phyloP scores from a whole-genome alignment of 2,329 filamentous ascomycete species.

The Claviceps fusiformis region DNA sequence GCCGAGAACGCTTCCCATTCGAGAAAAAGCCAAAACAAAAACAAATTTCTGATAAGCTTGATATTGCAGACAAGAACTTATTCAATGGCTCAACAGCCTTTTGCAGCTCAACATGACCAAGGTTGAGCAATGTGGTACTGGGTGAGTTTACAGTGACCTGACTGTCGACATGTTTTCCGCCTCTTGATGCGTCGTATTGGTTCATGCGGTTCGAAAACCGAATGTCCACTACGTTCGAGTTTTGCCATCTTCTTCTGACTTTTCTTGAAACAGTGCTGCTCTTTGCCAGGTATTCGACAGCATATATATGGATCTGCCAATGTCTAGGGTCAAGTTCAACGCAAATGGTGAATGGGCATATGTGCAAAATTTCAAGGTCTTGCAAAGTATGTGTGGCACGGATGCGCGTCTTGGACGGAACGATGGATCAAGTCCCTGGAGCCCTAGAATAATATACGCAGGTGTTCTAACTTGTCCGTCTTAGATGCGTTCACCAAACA shows the following conservation, averaged over 20 bases:
- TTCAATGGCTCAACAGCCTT: conserved; percentile 94
- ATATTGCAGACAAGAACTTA: conserved; percentile 73
- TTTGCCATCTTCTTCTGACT: background rate
- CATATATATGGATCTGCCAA: conserved; percentile 90
- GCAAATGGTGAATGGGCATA: conserved; percentile 96
- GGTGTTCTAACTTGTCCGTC: conserved; percentile 5
- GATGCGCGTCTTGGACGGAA: background rate
- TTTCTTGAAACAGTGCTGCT: conserved; percentile 53
- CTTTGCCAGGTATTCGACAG: conserved; percentile 97
- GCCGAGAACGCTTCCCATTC: background rate
- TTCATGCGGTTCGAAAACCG: background rate
- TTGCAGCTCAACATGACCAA: conserved; percentile 97
- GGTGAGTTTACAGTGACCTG: conserved; percentile 39
- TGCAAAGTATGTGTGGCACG: conserved; percentile 61
- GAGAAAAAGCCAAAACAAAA: background rate
- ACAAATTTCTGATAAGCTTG: conserved; percentile 10
- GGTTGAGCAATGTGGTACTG: conserved; percentile 97
- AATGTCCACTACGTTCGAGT: background rate
- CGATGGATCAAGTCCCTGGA: background rate
- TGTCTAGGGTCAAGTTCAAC: conserved; percentile 96
- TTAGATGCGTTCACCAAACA: conserved; percentile 75
- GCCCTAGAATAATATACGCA: background rate
- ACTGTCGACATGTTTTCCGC: conserved; percentile 9
- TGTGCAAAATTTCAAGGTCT: conserved; percentile 94
- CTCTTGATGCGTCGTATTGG: background rate